Conservation (phyloP, 805 yeast genomes). For the Candida pini region DNA sequence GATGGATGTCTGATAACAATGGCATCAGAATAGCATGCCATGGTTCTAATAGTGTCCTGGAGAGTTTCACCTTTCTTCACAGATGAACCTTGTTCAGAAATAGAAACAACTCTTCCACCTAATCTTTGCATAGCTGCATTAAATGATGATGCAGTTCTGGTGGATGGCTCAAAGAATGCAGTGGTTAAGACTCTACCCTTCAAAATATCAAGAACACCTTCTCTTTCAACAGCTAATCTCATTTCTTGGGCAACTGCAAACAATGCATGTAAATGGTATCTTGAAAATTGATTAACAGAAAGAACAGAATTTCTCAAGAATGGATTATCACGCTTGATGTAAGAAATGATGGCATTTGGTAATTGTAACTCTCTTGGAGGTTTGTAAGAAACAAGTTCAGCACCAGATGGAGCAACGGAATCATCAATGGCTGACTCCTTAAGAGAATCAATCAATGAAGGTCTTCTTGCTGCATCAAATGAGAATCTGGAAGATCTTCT, state of each 20-base stretch:
- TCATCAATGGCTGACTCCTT: conserved; percentile 34
- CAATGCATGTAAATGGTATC: conserved; percentile 86
- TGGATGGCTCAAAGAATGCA: conserved; percentile 96
- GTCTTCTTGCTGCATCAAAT: conserved; percentile 35
- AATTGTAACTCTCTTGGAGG: conserved; percentile 67
- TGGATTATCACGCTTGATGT: conserved; percentile 79
- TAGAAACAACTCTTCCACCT: conserved; percentile 94
- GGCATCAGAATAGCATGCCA: conserved; percentile 95
- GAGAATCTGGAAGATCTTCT: conserved; percentile 48
- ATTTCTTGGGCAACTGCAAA: conserved; percentile 97
- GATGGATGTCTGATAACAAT: conserved; percentile 95
- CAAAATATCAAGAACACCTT: conserved; percentile 87
- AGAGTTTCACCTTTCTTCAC: conserved; percentile 97
- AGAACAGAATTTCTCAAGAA: conserved; percentile 83
- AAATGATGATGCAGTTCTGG: conserved; percentile 93
- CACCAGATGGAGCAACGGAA: conserved; percentile 47
- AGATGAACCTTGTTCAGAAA: conserved; percentile 81
- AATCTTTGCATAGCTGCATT: conserved; percentile 99
- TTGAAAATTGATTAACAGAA: conserved; percentile 81
- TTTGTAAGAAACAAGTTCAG: conserved; percentile 69
- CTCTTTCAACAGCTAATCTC: conserved; percentile 94
- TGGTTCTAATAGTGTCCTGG: conserved; percentile 92
- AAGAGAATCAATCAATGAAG: conserved; percentile 24
- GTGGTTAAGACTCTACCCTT: conserved; percentile 90
- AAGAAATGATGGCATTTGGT: conserved; percentile 72